Percentiles rank a stretch among this genome's conserved stretches.
These are phyloP conservation scores for Juglanconis oblonga DNA, from an alignment of 2,329 filamentous ascomycete species.

Conservation along the genomic window DNA sequence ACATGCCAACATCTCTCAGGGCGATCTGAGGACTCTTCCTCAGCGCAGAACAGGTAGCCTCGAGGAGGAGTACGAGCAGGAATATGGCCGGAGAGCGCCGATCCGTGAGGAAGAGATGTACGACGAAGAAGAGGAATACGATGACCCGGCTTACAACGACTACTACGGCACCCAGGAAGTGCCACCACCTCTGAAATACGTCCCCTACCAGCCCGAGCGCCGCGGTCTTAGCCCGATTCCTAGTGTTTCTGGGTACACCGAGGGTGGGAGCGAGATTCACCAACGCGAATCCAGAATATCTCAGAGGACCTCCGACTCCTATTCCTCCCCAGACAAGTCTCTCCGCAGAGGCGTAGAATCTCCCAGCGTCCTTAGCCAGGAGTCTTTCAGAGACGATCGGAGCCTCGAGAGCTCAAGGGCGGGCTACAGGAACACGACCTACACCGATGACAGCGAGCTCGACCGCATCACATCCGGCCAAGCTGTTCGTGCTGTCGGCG, in stretches of 20 bases:
- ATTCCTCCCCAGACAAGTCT: constrained; percentile 62
- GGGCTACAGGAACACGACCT: constrained; percentile 52
- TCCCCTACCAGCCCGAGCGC: constrained; percentile 66
- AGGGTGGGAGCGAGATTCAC: constrained; percentile 59
- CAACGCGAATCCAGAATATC: constrained; percentile 57
- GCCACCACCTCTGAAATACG: constrained; percentile 61
- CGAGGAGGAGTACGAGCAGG: constrained; percentile 46
- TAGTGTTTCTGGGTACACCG: constrained; percentile 83
- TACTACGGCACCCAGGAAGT: constrained; percentile 62
- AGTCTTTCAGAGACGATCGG: constrained; percentile 59
- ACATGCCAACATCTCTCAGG: constrained; percentile 62
- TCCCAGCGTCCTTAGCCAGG: constrained; percentile 44
- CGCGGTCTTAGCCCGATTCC: constrained; percentile 84
- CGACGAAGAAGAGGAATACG: constrained; percentile 41
- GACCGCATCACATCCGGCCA: constrained; percentile 63
- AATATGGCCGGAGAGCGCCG: constrained; percentile 41
- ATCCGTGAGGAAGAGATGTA: constrained; percentile 30
- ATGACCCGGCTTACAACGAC: constrained; percentile 39
- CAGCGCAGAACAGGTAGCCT: constrained; percentile 41
- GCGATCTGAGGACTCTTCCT: constrained; percentile 54
- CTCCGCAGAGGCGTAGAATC: constrained; percentile 44
- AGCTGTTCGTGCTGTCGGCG: constrained; percentile 66
- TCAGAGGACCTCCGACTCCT: constrained; percentile 47
- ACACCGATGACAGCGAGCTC: constrained; percentile 53
- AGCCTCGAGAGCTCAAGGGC: constrained; percentile 51